Evolutionary conservation across 2,329 filamentous ascomycete species (phyloP).

Genomic region (Fusarium globosum): DNA sequence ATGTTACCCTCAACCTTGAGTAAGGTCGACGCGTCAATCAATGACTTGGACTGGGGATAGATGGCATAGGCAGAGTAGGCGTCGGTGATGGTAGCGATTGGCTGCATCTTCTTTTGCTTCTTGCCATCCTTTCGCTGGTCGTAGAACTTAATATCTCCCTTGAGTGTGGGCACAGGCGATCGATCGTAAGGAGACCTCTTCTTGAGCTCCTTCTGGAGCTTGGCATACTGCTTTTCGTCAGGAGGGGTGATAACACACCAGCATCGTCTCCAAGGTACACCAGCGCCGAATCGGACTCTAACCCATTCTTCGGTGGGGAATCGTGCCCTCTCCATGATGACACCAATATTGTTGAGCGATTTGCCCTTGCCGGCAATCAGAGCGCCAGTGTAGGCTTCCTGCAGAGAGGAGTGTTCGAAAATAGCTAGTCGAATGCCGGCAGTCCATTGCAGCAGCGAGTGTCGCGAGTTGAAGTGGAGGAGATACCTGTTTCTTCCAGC

Average conservation of each 20-base stretch:
- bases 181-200: slow-evolving; percentile 86
- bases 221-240: slow-evolving; percentile 91
- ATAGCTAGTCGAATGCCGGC: slow-evolving; percentile 92
- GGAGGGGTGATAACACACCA: slow-evolving; percentile 96
- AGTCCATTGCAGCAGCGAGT: slow-evolving; percentile 95
- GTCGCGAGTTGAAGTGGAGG: slow-evolving; percentile 94
- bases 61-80: slow-evolving; percentile 94
- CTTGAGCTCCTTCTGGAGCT: slow-evolving; percentile 84
- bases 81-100: slow-evolving; percentile 91
- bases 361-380: slow-evolving; percentile 96
- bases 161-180: slow-evolving; percentile 72
- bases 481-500: slow-evolving; percentile 96
- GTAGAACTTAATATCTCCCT: slow-evolving; percentile 95
- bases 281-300: slow-evolving; percentile 92
- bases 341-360: slow-evolving; percentile 85
- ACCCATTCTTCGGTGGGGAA: slow-evolving; percentile 92
- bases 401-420: slow-evolving; percentile 91
- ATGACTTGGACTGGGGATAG: slow-evolving; percentile 91
- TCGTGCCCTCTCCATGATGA: slow-evolving; percentile 84
- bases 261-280: slow-evolving; percentile 94
- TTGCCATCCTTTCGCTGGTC: slow-evolving; percentile 79
- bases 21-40: slow-evolving; percentile 94
- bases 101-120: slow-evolving; percentile 89
- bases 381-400: slow-evolving; percentile 96
- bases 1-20: slow-evolving; percentile 94